These are phyloP conservation scores for Leccinum pachyderme DNA, from an alignment of 1,284 basidiomycete genomes.

Conservation along the genomic window DNA sequence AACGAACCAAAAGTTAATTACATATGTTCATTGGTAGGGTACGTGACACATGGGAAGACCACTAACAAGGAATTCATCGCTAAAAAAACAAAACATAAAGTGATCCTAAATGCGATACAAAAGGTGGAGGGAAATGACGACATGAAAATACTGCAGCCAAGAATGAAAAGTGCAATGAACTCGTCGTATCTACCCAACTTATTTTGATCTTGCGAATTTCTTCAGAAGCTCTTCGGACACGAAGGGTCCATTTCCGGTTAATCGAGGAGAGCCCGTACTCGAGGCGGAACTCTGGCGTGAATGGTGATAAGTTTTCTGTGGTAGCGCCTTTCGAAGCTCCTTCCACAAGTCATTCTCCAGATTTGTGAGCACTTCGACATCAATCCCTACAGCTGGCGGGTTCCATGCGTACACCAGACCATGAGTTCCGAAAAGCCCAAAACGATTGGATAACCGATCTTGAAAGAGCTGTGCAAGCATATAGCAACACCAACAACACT, in stretches of 20 bases:
- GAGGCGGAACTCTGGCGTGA: background rate
- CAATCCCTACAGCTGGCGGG: background rate
- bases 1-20: background rate
- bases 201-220: background rate
- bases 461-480: background rate
- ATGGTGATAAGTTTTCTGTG: background rate
- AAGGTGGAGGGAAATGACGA: background rate
- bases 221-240: background rate
- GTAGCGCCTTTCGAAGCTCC: background rate
- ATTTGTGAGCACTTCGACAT: background rate
- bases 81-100: background rate
- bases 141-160: background rate
- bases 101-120: background rate
- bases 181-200: background rate
- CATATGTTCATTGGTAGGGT: background rate
- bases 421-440: background rate
- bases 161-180: background rate
- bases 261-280: background rate
- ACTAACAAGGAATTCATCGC: background rate
- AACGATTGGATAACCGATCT: background rate
- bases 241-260: background rate
- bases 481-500: background rate
- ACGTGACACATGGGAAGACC: background rate
- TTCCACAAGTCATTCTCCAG: background rate
- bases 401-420: background rate